Conservation (phyloP, 2,329 filamentous ascomycete species). For the Aspergillus floridensis region DNA sequence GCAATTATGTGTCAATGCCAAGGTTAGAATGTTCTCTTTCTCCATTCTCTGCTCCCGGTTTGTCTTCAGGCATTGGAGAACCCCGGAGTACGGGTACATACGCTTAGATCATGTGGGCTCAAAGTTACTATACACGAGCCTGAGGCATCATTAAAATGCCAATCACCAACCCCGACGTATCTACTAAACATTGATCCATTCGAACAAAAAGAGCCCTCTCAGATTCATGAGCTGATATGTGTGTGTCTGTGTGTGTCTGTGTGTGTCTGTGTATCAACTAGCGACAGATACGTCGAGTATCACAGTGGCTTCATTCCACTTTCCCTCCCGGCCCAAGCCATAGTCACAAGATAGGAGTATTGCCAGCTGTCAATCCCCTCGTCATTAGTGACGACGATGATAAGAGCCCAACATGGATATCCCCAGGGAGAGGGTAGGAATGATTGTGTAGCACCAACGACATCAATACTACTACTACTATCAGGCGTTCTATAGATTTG, state of each 20-base stretch:
- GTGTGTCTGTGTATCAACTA: too few species aligned
- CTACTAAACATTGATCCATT: background rate
- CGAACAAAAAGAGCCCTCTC: too few species aligned
- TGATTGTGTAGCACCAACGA: background rate
- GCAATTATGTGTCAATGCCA: slow-evolving; percentile 11
- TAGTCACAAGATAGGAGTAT: slow-evolving; percentile 19
- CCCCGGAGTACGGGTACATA: background rate
- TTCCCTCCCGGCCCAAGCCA: background rate
- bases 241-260: background rate
- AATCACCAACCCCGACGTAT: background rate
- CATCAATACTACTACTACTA: background rate
- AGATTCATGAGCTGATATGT: background rate
- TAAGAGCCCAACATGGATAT: background rate
- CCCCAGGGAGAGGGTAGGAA: background rate
- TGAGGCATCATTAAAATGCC: background rate
- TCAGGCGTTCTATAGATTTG: background rate
- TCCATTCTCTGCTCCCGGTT: background rate
- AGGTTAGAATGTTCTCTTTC: background rate
- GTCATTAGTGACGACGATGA: slow-evolving; percentile 1
- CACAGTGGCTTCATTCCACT: slow-evolving; percentile 9
- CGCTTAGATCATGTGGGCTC: background rate
- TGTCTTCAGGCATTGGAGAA: background rate
- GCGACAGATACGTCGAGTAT: slow-evolving; percentile 1
- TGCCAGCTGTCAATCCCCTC: slow-evolving; percentile 20
- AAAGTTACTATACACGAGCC: too few species aligned